phyloP scores from a whole-genome alignment of 169 alveolate species.

The Plasmodium vinckei region DNA sequence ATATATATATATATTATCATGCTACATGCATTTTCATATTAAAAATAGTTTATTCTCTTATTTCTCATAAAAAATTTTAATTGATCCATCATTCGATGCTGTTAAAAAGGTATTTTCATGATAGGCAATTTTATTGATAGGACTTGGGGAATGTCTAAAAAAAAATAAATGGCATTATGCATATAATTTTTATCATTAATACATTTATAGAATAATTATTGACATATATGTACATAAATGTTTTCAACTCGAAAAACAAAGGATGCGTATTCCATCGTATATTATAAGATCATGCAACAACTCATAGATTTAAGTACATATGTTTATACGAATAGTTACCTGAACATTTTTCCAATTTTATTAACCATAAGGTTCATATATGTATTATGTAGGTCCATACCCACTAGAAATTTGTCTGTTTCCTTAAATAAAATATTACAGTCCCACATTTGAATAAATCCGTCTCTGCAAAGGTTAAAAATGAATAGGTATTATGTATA shows the following conservation, averaged over 20 bases:
- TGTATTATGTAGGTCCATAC: slow-evolving; percentile 23
- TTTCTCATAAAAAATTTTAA: slow-evolving; percentile 38
- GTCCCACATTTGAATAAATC: slow-evolving; percentile 49
- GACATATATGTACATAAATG: not conserved
- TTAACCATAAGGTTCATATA: slow-evolving; percentile 13
- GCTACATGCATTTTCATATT: too few species aligned
- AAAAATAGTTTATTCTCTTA: not conserved
- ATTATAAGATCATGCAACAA: not conserved
- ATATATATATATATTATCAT: too few species aligned
- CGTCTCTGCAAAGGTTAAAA: slow-evolving; percentile 23
- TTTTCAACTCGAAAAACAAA: not conserved
- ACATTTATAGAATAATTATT: not conserved
- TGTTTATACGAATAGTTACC: not conserved
- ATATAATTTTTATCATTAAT: not conserved
- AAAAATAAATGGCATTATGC: not conserved
- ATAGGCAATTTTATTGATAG: slow-evolving; percentile 34
- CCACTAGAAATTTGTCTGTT: slow-evolving; percentile 19
- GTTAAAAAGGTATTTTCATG: slow-evolving; percentile 45
- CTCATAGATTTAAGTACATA: not conserved
- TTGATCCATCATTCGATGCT: slow-evolving; percentile 51
- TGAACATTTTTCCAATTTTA: slow-evolving; percentile 45
- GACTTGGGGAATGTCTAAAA: slow-evolving; percentile 37
- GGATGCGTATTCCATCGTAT: too few species aligned
- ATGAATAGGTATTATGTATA: not conserved
- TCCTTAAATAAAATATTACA: slow-evolving; percentile 32